Conservation (phyloP, 208 protist genomes). For the Crithidia sp. region DNA sequence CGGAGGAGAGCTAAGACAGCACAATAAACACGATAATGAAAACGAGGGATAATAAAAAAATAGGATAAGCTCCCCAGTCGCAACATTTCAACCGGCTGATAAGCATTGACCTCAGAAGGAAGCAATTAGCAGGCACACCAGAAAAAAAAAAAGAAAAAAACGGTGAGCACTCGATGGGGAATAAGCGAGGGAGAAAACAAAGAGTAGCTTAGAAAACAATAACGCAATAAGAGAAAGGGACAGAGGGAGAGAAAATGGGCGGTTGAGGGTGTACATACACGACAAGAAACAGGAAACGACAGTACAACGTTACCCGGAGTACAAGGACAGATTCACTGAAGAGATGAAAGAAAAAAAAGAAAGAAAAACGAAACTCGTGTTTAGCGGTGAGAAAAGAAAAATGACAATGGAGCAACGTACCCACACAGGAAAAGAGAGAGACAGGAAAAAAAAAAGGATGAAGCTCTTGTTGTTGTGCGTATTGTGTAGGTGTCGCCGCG, state of each 20-base stretch:
- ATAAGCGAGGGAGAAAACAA: not conserved
- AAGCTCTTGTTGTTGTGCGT: not conserved
- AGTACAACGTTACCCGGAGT: not conserved
- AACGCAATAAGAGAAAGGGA: not conserved
- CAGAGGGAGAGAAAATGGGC: not conserved
- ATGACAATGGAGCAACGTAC: not conserved
- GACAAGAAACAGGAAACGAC: no score
- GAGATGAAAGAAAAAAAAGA: not conserved
- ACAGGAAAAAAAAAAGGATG: conserved; percentile 5
- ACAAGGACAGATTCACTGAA: not conserved
- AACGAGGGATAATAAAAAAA: no score
- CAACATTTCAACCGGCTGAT: not conserved
- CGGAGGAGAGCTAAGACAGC: no score
- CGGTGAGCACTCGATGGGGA: not conserved
- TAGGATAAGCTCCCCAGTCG: not conserved
- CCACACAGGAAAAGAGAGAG: conserved; percentile 11
- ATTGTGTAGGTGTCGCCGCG: no score
- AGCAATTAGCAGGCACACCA: not conserved
- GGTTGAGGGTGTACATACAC: not conserved
- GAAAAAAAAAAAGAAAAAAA: not conserved
- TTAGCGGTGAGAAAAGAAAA: conserved; percentile 6
- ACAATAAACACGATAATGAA: no score
- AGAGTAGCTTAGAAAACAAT: not conserved
- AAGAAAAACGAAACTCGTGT: not conserved
- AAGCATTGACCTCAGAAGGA: not conserved